Conservation (phyloP, 2,329 filamentous ascomycete species). For the Curvularia verruculosa region DNA sequence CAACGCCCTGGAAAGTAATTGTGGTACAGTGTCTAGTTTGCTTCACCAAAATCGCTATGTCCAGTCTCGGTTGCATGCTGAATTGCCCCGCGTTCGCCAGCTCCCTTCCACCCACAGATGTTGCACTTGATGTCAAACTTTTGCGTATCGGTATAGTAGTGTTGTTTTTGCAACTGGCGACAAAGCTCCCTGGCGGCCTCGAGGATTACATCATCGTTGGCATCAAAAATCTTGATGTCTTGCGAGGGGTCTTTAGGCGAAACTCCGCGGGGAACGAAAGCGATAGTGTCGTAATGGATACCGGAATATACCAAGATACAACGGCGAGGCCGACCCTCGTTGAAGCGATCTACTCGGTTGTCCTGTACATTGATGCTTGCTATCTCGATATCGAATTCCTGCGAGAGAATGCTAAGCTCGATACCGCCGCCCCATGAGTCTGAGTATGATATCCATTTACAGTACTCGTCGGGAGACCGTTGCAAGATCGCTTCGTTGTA, state of each 20-base stretch:
- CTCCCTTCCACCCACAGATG: slow-evolving; percentile 70
- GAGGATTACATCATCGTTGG: slow-evolving; percentile 60
- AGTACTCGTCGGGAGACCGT: slow-evolving; percentile 73
- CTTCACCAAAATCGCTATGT: slow-evolving; percentile 45
- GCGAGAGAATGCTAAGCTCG: slow-evolving; percentile 82
- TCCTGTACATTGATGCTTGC: slow-evolving; percentile 81
- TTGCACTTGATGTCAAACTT: slow-evolving; percentile 81
- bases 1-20: neutral
- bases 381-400: slow-evolving; percentile 85
- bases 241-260: slow-evolving; percentile 70
- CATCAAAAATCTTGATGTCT: slow-evolving; percentile 77
- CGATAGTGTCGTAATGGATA: slow-evolving; percentile 92
- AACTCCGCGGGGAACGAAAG: slow-evolving; percentile 67
- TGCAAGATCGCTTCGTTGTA: slow-evolving; percentile 82
- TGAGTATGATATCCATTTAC: slow-evolving; percentile 76
- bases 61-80: slow-evolving; percentile 67
- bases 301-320: slow-evolving; percentile 89
- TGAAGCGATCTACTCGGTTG: slow-evolving; percentile 73
- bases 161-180: slow-evolving; percentile 66
- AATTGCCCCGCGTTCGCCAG: slow-evolving; percentile 67
- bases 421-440: slow-evolving; percentile 92
- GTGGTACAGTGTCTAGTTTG: slow-evolving; percentile 16
- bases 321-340: slow-evolving; percentile 68
- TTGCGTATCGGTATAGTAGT: slow-evolving; percentile 90
- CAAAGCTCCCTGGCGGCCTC: slow-evolving; percentile 64